A percentile compares a stretch with the other conserved stretches of the same genome.
phyloP scores from a whole-genome alignment of 1,284 basidiomycete genomes.

The Pseudozyma tsukubaensis region DNA sequence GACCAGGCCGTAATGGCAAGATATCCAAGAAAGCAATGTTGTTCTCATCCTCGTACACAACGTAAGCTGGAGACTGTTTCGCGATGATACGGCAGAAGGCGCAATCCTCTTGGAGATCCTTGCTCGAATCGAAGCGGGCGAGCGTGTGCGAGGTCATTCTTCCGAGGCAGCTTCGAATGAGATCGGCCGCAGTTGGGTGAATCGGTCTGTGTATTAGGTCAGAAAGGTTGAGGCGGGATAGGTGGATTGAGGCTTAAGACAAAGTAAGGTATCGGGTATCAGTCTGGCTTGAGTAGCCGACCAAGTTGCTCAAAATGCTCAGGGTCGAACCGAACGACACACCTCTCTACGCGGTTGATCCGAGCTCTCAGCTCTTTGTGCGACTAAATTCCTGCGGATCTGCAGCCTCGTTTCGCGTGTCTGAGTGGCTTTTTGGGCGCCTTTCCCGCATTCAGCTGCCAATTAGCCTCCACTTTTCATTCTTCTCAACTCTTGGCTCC shows the following conservation, averaged over 20 bases:
- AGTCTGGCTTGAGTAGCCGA: not conserved
- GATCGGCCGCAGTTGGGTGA: not conserved
- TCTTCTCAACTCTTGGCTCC: too few species aligned
- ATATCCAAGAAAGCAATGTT: conserved; percentile 81
- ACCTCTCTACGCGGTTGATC: too few species aligned
- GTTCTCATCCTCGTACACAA: conserved; percentile 71
- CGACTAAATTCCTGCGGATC: not conserved
- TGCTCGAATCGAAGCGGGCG: conserved; percentile 34
- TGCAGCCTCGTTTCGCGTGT: not conserved
- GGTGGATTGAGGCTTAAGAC: not conserved
- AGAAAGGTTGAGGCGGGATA: not conserved
- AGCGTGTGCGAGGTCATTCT: conserved; percentile 48
- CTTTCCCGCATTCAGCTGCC: too few species aligned
- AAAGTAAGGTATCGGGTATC: not conserved
- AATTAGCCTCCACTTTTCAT: too few species aligned
- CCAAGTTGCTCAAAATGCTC: not conserved
- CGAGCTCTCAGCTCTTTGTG: too few species aligned
- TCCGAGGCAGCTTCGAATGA: not conserved
- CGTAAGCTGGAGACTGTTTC: conserved; percentile 22
- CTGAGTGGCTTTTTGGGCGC: too few species aligned
- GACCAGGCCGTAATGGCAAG: conserved; percentile 75
- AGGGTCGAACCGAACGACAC: too few species aligned
- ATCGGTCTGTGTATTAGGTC: not conserved
- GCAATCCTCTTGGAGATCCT: conserved; percentile 38
- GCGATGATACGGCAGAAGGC: conserved; percentile 47